Percentiles rank a stretch among this genome's conserved stretches.
phyloP scores from a whole-genome alignment of 2,329 filamentous ascomycete species.

The Colletotrichum truncatum region DNA sequence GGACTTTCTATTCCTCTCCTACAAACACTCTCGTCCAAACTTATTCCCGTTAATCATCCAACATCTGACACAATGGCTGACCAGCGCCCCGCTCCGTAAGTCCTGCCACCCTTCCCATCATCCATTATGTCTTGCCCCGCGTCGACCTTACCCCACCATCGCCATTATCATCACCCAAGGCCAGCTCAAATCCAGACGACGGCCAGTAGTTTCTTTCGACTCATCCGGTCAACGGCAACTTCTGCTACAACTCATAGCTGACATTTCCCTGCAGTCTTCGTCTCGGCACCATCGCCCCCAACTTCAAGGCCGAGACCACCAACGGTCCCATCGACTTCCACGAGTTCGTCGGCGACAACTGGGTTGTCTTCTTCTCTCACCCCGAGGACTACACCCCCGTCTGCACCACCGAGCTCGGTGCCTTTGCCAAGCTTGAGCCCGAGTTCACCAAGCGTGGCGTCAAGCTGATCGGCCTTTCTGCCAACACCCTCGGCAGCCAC shows the following conservation, averaged over 20 bases:
- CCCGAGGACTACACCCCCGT: conserved; percentile 93
- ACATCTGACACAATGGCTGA: conserved; percentile 32
- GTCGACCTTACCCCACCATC: conserved; percentile 1
- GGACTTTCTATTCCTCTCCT: neutral
- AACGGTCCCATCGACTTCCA: conserved; percentile 83
- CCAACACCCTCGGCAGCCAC: conserved; percentile 87
- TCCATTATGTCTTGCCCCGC: too few species aligned
- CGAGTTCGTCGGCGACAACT: conserved; percentile 80
- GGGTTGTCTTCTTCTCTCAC: conserved; percentile 87
- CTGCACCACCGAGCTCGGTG: conserved; percentile 94
- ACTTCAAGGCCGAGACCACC: conserved; percentile 86
- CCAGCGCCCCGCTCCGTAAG: conserved; percentile 32
- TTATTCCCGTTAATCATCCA: too few species aligned
- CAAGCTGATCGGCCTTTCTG: conserved; percentile 90
- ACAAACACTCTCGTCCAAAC: neutral
- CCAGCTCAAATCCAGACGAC: too few species aligned
- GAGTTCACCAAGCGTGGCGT: conserved; percentile 89
- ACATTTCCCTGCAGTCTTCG: conserved; percentile 58
- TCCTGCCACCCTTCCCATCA: neutral
- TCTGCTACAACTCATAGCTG: neutral
- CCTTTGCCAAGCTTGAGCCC: conserved; percentile 87
- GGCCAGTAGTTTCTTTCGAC: too few species aligned
- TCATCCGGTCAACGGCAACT: too few species aligned
- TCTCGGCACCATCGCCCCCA: conserved; percentile 75
- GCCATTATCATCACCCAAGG: neutral